Evolutionary conservation across 306 rosid genomes (phyloP).

Genomic region (Dalbergia cochinchinensis): DNA sequence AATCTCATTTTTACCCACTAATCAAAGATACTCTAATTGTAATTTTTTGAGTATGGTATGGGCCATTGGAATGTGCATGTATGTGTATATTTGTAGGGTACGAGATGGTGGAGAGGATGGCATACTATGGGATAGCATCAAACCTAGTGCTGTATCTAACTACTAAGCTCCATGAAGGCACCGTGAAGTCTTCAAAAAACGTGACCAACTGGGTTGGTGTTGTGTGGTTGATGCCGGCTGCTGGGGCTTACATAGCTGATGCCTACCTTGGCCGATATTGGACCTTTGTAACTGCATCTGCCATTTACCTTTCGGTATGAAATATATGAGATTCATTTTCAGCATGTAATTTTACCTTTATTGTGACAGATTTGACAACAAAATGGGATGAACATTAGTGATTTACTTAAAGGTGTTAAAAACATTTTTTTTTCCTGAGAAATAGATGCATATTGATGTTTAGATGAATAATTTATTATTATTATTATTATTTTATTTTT

Average conservation of each 20-base stretch:
- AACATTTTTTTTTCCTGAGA: not conserved
- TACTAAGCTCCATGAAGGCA: slow-evolving; percentile 72
- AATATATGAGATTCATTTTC: not conserved
- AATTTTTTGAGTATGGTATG: no score
- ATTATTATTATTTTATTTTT: no score
- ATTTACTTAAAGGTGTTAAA: not conserved
- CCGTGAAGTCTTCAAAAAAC: slow-evolving; percentile 73
- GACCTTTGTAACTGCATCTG: slow-evolving; percentile 69
- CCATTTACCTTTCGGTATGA: slow-evolving; percentile 67
- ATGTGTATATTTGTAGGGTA: slow-evolving; percentile 49
- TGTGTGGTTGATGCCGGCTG: slow-evolving; percentile 71
- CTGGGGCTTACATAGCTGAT: slow-evolving; percentile 76
- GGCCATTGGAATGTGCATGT: not conserved
- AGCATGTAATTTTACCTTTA: not conserved
- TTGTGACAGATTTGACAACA: not conserved
- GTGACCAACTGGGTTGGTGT: slow-evolving; percentile 84
- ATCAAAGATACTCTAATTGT: no score
- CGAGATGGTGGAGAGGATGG: slow-evolving; percentile 89
- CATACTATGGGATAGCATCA: slow-evolving; percentile 74
- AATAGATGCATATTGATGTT: not conserved
- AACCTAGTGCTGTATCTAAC: slow-evolving; percentile 73
- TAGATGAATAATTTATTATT: no score
- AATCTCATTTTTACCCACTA: no score
- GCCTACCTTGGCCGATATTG: slow-evolving; percentile 72
- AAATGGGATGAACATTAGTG: not conserved